phyloP scores from a whole-genome alignment of 345 rosid species.

The Syzygium grande region DNA sequence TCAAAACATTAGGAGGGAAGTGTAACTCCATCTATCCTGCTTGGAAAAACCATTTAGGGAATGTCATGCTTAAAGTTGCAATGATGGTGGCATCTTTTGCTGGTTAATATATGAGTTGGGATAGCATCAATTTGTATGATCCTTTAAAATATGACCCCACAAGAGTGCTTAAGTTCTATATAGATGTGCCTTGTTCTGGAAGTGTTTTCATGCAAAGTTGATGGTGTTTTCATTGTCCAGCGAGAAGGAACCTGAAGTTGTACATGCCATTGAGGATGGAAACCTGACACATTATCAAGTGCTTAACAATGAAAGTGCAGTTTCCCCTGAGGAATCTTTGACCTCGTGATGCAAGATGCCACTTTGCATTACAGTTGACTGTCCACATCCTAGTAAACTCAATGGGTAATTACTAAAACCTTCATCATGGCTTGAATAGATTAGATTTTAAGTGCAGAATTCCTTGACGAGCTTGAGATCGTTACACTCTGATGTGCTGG shows the following conservation, averaged over 20 bases:
- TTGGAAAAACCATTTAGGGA: background rate
- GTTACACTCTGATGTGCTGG: background rate
- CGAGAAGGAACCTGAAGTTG: slow-evolving; percentile 9
- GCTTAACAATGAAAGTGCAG: slow-evolving; percentile 11
- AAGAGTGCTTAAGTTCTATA: background rate
- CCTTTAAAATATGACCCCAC: background rate
- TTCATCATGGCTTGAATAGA: background rate
- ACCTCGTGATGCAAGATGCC: background rate
- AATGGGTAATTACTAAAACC: background rate
- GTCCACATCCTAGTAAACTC: background rate
- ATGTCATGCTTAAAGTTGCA: background rate
- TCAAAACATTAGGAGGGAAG: background rate
- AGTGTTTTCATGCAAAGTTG: background rate
- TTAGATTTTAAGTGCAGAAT: background rate
- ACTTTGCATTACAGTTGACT: background rate
- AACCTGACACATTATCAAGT: slow-evolving; percentile 7
- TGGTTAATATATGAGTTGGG: background rate
- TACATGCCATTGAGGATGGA: slow-evolving; percentile 1
- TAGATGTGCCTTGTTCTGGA: background rate
- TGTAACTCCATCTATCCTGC: background rate
- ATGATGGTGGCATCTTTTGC: background rate
- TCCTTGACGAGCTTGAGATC: background rate
- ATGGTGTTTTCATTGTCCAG: slow-evolving; percentile 3
- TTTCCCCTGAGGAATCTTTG: background rate
- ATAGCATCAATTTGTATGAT: background rate